Conservation (phyloP, 805 yeast species). For the Sungouiozyma ichnusensis region DNA sequence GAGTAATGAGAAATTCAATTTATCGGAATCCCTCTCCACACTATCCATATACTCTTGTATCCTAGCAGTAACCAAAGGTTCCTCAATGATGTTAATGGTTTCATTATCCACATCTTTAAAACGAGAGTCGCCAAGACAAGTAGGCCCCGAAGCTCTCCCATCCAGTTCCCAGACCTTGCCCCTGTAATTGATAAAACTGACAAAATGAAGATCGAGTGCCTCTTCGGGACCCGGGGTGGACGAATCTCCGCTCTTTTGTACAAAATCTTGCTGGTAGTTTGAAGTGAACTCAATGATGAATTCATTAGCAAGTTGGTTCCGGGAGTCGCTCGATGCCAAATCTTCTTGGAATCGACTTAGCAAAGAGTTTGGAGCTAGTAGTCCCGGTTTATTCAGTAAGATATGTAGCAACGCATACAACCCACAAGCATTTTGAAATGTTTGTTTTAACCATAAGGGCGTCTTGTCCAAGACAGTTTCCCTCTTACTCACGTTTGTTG, state of each 20-base stretch:
- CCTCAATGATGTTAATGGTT: conserved; percentile 41
- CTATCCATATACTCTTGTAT: conserved; percentile 58
- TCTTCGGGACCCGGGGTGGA: conserved; percentile 52
- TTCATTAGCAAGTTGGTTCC: conserved; percentile 2
- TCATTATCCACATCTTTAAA: conserved; percentile 17
- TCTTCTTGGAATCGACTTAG: conserved; percentile 11
- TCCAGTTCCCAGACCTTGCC: conserved; percentile 72
- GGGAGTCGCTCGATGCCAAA: conserved; percentile 23
- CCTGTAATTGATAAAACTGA: conserved; percentile 53
- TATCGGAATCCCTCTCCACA: conserved; percentile 44
- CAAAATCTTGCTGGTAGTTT: conserved; percentile 13
- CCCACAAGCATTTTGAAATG: conserved; percentile 86
- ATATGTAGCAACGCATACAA: conserved; percentile 77
- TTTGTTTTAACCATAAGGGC: conserved; percentile 71
- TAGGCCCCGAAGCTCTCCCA: conserved; percentile 61
- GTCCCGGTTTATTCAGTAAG: conserved; percentile 29
- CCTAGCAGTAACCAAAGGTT: conserved; percentile 39
- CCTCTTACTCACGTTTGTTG: conserved; percentile 40
- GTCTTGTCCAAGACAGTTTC: conserved; percentile 21
- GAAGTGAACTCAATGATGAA: conserved; percentile 20
- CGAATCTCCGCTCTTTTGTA: conserved; percentile 44
- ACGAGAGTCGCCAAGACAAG: conserved; percentile 40
- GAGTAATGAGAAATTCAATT: conserved; percentile 61
- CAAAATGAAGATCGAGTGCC: conserved; percentile 59
- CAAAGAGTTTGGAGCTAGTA: conserved; percentile 17